Conservation (phyloP, 78 protist species). For the Polysphondylium violaceum region DNA sequence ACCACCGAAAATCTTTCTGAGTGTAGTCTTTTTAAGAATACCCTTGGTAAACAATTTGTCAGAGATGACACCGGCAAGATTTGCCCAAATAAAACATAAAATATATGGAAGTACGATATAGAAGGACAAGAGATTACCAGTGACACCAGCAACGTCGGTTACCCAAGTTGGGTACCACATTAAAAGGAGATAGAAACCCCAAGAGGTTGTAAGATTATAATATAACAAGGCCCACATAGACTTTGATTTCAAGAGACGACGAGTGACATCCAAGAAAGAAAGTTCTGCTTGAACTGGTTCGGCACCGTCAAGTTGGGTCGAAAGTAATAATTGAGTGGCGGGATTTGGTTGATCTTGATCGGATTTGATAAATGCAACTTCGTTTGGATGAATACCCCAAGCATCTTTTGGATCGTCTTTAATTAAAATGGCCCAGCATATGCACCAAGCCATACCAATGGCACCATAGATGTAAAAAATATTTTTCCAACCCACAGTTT, state of each 20-base stretch:
- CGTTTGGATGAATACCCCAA: conserved; percentile 65
- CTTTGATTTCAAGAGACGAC: conserved; percentile 7
- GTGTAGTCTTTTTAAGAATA: conserved; percentile 15
- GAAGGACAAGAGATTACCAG: conserved; percentile 17
- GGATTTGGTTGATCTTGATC: background rate
- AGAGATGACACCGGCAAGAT: background rate
- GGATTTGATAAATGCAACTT: conserved; percentile 11
- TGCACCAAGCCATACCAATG: conserved; percentile 7
- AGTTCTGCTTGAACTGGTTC: background rate
- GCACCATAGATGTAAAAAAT: conserved; percentile 49
- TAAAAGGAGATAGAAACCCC: conserved; percentile 51
- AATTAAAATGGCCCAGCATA: conserved; percentile 30
- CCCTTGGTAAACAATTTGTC: conserved; percentile 8
- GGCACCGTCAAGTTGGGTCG: background rate
- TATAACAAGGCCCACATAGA: conserved; percentile 26
- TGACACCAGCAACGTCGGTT: background rate
- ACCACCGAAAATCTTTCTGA: conserved; percentile 34
- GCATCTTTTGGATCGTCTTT: conserved; percentile 54
- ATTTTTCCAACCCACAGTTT: background rate
- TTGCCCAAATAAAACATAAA: background rate
- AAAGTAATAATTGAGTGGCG: background rate
- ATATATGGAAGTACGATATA: conserved; percentile 50
- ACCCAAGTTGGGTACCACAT: conserved; percentile 77
- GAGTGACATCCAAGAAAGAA: conserved; percentile 9
- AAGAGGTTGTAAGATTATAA: conserved; percentile 24